Conservation (phyloP, 352 stramenopile species). For the Phytophthora podocarpi region DNA sequence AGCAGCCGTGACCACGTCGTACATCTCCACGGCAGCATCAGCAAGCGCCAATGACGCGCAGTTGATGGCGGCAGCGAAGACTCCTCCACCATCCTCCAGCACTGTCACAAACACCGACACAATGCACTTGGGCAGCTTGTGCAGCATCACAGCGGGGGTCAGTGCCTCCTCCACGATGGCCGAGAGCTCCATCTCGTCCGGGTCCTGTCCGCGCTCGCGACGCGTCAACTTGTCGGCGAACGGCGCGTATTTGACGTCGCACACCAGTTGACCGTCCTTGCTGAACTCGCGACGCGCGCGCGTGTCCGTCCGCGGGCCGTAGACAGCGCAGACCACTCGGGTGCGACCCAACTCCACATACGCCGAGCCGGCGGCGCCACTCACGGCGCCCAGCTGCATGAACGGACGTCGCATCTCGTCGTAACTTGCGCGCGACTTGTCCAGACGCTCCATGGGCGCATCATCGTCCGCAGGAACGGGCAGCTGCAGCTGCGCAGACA, state of each 20-base stretch:
- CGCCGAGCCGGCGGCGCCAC: slow-evolving; percentile 83
- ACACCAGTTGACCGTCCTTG: slow-evolving; percentile 86
- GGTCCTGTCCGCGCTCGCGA: slow-evolving; percentile 76
- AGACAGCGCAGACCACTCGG: slow-evolving; percentile 88
- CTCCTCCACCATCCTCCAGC: slow-evolving; percentile 84
- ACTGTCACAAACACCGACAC: slow-evolving; percentile 90
- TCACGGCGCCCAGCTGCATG: slow-evolving; percentile 85
- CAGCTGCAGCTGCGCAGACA: slow-evolving; percentile 31
- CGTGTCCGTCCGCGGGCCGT: slow-evolving; percentile 84
- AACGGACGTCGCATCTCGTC: slow-evolving; percentile 88
- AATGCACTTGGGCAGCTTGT: slow-evolving; percentile 90
- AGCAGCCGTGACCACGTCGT: slow-evolving; percentile 86
- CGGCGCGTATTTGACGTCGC: slow-evolving; percentile 89
- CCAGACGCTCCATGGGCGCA: slow-evolving; percentile 40
- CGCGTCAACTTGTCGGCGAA: slow-evolving; percentile 70
- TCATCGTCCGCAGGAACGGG: slow-evolving; percentile 30
- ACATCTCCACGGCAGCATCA: slow-evolving; percentile 92
- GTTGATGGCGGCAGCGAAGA: slow-evolving; percentile 84
- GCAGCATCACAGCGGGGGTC: slow-evolving; percentile 81
- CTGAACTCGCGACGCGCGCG: slow-evolving; percentile 80
- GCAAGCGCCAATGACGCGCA: slow-evolving; percentile 88
- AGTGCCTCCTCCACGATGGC: slow-evolving; percentile 77
- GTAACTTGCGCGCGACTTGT: slow-evolving; percentile 50
- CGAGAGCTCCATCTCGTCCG: slow-evolving; percentile 84
- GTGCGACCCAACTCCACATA: slow-evolving; percentile 91